Percentiles rank a stretch among this genome's conserved stretches.
Conservation (phyloP, 768 basidiomycete genomes). For the Trametopsis cervina region DNA sequence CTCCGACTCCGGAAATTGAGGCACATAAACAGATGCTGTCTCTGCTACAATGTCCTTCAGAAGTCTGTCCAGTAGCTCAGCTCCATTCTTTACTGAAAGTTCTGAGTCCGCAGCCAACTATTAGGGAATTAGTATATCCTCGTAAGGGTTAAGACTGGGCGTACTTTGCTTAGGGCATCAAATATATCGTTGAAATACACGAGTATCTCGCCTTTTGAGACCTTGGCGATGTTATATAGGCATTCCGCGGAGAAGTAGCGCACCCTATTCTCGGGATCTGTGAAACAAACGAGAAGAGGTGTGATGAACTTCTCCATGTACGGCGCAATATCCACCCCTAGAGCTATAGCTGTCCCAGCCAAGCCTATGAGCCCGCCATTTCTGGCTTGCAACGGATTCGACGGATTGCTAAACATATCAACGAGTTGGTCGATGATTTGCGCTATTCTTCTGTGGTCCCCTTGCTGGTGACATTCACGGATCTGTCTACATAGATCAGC, state of each 20-base stretch:
- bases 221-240: conserved; percentile 96
- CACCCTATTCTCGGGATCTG: conserved; percentile 90
- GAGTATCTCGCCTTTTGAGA: conserved; percentile 93
- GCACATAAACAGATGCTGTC: conserved; percentile 90
- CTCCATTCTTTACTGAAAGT: conserved; percentile 94
- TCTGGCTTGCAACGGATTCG: conserved; percentile 81
- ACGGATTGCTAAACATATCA: conserved; percentile 82
- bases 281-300: conserved; percentile 84
- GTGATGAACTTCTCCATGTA: conserved; percentile 93
- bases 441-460: conserved; percentile 73
- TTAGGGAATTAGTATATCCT: conserved; percentile 3
- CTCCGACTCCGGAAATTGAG: conserved; percentile 78
- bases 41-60: conserved; percentile 98
- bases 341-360: conserved; percentile 93
- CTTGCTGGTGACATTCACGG: conserved; percentile 77
- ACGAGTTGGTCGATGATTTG: conserved; percentile 92
- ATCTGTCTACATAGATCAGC: conserved; percentile 52
- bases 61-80: conserved; percentile 93
- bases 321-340: conserved; percentile 87
- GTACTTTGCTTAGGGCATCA: conserved; percentile 92
- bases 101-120: conserved; percentile 96
- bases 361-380: conserved; percentile 96
- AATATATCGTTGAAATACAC: conserved; percentile 99
- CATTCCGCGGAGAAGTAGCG: conserved; percentile 98
- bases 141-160: conserved; percentile 18